Evolutionary conservation across 345 rosid species (phyloP), one percentile per base, ranked within the genome.

Genomic region (Camelina hispida): DNA sequence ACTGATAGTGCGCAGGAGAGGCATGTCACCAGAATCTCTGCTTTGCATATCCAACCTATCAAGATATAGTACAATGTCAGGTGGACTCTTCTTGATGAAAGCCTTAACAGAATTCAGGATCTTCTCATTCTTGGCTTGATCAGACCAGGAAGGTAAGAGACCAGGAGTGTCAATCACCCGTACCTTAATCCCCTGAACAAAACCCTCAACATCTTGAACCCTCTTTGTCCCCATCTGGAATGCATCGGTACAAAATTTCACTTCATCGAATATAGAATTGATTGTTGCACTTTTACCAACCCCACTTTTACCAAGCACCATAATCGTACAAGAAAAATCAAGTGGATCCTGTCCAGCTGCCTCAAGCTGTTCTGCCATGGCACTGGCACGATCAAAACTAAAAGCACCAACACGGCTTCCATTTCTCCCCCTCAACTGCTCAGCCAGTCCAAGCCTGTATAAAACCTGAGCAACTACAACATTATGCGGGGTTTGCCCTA

Each of bases 321-420:
- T 93, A 59, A 96, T 93, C 7, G 99, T 96, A 83, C 99, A 96
- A 60, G 99, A 91, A 84, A 93, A 93, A 84, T 96, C 95, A 81
- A 96, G 97, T 37, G 98, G 91, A 68, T 91, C 98, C 83, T 86
- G 96, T 61, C 96, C 96, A 54, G 91, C 87, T 15, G 93, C 93
- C 84, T 96, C 99, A 37, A 93, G 96, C 84, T 93, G 95, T 81
- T 88, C 99, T 37, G 97, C 99, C 96, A 91, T 87, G 58, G 99
- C 93, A 81, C 98, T 96, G 6, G 99, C 99, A 66, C 98, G 96
- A 82, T 96, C 99, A 78, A 93, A 96, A 80, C 99, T 90, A 69
- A 89, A 95, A 59, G 97, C 96, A 83, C 98, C 98, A 81, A 96
- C 99, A 62, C 98, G 97, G 17, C 98, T 93, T n/a, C 99, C 99